Evolutionary conservation across 2,329 filamentous ascomycete species (phyloP).

Genomic region (Cytospora schulzeri): DNA sequence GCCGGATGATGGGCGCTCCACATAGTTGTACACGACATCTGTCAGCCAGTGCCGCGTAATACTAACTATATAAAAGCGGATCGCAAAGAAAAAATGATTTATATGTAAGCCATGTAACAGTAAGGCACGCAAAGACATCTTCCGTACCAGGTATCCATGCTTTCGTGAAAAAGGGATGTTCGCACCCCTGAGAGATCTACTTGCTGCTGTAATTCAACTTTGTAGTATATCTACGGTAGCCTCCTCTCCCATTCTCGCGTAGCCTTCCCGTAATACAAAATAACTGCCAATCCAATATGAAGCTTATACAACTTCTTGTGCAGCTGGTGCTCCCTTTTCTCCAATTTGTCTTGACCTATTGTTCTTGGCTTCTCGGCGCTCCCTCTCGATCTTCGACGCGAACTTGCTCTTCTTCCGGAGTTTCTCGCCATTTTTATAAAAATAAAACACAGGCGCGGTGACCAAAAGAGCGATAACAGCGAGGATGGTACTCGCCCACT

Average conservation of each 20-base stretch:
- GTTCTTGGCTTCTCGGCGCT: conserved; percentile 7
- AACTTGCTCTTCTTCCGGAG: conserved; percentile 55
- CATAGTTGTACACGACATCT: neutral
- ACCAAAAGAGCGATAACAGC: conserved; percentile 52
- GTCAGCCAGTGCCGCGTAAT: neutral
- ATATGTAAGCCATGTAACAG: neutral
- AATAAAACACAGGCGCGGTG: conserved; percentile 55
- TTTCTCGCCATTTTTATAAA: conserved; percentile 57
- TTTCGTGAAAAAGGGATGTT: neutral
- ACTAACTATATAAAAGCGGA: neutral
- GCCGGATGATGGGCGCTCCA: neutral
- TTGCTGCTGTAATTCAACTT: neutral
- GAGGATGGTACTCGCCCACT: conserved; percentile 57
- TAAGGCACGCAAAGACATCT: neutral
- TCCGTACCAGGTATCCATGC: neutral
- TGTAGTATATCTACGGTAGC: too few relatives aligned
- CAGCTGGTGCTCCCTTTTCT: neutral
- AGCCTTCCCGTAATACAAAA: too few relatives aligned
- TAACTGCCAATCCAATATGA: neutral
- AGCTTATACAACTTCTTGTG: neutral
- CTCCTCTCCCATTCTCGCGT: too few relatives aligned
- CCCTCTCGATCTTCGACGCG: conserved; percentile 41
- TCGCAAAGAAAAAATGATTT: neutral
- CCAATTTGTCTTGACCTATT: neutral
- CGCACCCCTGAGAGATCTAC: neutral